Base-by-base conservation (phyloP, 1,284 basidiomycete species). In the Termitomyces sp. region DNA sequence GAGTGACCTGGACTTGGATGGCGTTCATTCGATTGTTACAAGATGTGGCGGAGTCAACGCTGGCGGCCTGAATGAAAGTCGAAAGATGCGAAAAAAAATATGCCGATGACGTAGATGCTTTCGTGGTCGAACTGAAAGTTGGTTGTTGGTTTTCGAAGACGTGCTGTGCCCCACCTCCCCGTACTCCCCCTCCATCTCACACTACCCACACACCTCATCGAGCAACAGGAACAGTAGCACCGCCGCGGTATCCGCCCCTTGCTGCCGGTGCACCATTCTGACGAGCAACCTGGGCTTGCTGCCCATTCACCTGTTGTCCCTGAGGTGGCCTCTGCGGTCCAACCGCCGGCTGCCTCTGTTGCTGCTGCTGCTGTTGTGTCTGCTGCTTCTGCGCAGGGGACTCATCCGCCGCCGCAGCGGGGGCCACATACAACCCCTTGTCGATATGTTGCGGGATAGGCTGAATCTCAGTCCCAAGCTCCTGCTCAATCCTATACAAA, bases 401-500 rank as follows among this genome's bases (percentile, higher is more conserved):
- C 54, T 86, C 84, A 52, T 84, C 80, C 4, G 65, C 80, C 4
- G 65, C 57, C 3, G 73, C 69, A 40, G 74, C 69, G 1, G 87
- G 88, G 18, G 91, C 86, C 49, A 96, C 93, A 68, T 98, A 98
- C 49, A 98, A 73, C n/a, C 88, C 86, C 64, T 90, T 91, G 70
- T 97, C 94, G 63, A 98, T 97, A 45, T 72, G 79, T 63, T 89
- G 85, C 3, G 96, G 96, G 65, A 99, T 98, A 16, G 96, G 91
- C 65, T 92, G 88, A 65, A 99, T 98, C 75, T 99, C 96, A 37
- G 95, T 98, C 14, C 96, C 97, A 35, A 99, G 82, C 72, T 99
- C 96, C 70, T 97, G 93, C 72, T 99, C 97, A 64, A 99, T 98
- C 63, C 91, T 86, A 74, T 98, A 98, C 46, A 98, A 77, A 72